These are phyloP conservation scores for Potentilla sterilis DNA, from an alignment of 306 rosid species.

Conservation along the genomic window DNA sequence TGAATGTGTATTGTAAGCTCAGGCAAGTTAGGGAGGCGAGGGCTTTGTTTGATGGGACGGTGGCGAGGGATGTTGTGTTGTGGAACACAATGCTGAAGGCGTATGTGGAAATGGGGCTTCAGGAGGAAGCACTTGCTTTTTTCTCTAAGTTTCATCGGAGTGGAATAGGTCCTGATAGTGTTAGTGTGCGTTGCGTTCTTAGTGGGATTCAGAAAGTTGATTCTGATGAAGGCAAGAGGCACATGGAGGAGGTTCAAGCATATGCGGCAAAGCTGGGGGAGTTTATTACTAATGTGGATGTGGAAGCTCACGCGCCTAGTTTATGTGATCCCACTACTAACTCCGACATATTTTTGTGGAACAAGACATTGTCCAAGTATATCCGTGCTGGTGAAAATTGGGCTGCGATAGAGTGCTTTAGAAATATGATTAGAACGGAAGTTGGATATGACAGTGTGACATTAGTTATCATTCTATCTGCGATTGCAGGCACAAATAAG, in stretches of 20 bases:
- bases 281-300: neutral
- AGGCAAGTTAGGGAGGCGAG: conserved; percentile 56
- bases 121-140: conserved; percentile 42
- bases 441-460: conserved; percentile 51
- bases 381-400: conserved; percentile 47
- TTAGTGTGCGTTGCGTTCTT: conserved; percentile 48
- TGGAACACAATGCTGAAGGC: conserved; percentile 85
- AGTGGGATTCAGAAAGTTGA: conserved; percentile 31
- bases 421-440: conserved; percentile 39
- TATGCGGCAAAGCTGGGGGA: conserved; percentile 43
- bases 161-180: conserved; percentile 49
- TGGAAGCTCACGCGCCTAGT: neutral
- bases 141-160: conserved; percentile 58
- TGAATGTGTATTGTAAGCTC: conserved; percentile 60
- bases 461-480: conserved; percentile 50
- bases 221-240: conserved; percentile 38
- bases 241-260: conserved; percentile 60
- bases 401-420: conserved; percentile 54
- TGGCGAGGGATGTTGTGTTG: conserved; percentile 60
- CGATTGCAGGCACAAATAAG: conserved; percentile 34
- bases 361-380: conserved; percentile 52
- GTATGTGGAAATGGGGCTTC: conserved; percentile 48
- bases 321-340: conserved; percentile 14
- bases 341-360: conserved; percentile 53
- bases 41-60: conserved; percentile 61